These are phyloP conservation scores for Carpinus viminea DNA, from an alignment of 306 rosid genomes.

Conservation along the genomic window DNA sequence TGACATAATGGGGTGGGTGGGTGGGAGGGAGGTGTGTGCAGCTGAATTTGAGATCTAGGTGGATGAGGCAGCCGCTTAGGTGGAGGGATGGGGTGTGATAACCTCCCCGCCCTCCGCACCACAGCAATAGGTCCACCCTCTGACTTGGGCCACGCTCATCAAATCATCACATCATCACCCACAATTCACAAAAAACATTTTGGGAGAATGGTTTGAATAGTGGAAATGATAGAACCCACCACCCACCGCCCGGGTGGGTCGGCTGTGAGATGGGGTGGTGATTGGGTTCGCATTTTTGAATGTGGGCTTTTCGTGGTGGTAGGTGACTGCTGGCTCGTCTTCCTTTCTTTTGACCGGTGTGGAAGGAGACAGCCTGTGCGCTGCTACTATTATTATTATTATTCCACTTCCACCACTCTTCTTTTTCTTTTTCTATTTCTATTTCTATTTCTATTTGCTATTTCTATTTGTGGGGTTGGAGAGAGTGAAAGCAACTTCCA, in stretches of 20 bases:
- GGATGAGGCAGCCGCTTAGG: constrained; percentile 68
- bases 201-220: not conserved
- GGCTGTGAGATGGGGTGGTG: not conserved
- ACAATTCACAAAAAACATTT: not conserved
- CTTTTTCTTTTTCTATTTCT: too few relatives aligned
- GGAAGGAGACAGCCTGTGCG: not conserved
- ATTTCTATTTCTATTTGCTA: too few relatives aligned
- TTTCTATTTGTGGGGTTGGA: not conserved
- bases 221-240: constrained; percentile 19
- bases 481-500: not conserved
- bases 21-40: constrained; percentile 56
- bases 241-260: constrained; percentile 30
- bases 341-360: not conserved
- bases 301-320: not conserved
- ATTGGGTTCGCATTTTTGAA: not conserved
- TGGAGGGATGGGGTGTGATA: constrained; percentile 32
- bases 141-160: constrained; percentile 23
- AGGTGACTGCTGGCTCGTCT: not conserved
- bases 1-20: constrained; percentile 45
- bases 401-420: too few relatives aligned
- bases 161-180: not conserved
- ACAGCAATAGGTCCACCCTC: constrained; percentile 1
- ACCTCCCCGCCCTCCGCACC: not conserved
- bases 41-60: constrained; percentile 74
- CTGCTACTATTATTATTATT: not conserved